A percentile compares a stretch with the other conserved stretches of the same genome.
These are phyloP conservation scores for Endogone sp. DNA, from an alignment of 192 early-diverging fungal genomes.

Conservation along the genomic window DNA sequence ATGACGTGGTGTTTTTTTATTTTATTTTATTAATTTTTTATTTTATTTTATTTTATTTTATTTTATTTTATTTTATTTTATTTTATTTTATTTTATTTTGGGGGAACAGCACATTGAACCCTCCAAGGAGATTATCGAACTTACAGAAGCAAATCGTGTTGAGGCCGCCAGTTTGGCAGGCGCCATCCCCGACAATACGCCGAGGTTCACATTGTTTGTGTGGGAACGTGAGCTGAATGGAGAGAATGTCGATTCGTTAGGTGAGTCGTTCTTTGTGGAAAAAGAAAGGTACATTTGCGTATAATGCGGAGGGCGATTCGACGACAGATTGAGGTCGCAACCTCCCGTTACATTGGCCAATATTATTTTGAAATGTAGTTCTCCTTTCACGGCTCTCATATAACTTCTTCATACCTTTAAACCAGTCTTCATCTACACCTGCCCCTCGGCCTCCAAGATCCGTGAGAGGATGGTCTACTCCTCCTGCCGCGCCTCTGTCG, in stretches of 20 bases:
- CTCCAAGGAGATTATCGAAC: constrained; percentile 26
- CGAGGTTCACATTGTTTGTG: constrained; percentile 71
- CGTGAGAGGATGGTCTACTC: constrained; percentile 91
- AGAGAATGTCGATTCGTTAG: constrained; percentile 29
- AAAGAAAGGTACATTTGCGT: too few species aligned
- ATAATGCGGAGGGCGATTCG: too few species aligned
- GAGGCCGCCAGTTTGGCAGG: constrained; percentile 43
- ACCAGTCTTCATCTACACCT: constrained; percentile 88
- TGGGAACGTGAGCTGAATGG: constrained; percentile 47
- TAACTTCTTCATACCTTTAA: not conserved
- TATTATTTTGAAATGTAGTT: constrained; percentile 1
- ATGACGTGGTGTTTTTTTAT: too few species aligned
- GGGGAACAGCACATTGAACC: not conserved
- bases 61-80: too few species aligned
- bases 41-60: too few species aligned
- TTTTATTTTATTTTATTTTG: too few species aligned
- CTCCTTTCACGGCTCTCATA: not conserved
- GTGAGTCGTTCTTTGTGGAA: constrained; percentile 24
- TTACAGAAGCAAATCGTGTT: constrained; percentile 39
- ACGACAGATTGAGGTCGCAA: too few species aligned
- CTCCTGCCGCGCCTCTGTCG: constrained; percentile 60
- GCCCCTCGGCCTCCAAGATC: constrained; percentile 78
- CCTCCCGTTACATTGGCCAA: constrained; percentile 23
- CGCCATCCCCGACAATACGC: constrained; percentile 51
- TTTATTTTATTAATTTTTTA: too few species aligned